A percentile compares a stretch with the other conserved stretches of the same genome.
Conservation (phyloP, 2,329 filamentous ascomycete genomes). For the Epichloe glyceriae region DNA sequence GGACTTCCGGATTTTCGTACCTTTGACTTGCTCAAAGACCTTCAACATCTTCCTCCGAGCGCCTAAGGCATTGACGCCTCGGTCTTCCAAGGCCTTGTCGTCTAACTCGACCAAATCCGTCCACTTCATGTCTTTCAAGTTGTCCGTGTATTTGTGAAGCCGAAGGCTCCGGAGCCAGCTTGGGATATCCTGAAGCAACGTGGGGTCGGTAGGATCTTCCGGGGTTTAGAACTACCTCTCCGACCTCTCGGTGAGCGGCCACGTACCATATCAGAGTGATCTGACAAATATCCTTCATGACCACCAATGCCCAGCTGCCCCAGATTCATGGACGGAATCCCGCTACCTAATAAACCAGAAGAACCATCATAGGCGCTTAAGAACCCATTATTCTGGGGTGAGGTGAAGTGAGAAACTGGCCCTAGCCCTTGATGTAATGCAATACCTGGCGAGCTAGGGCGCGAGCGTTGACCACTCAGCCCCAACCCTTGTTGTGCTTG, state of each 20-base stretch:
- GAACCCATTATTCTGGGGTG: constrained; percentile 90
- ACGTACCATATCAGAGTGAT: constrained; percentile 82
- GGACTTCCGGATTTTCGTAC: constrained; percentile 24
- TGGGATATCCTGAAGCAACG: constrained; percentile 85
- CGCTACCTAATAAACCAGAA: constrained; percentile 56
- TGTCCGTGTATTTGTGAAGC: constrained; percentile 97
- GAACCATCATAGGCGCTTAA: constrained; percentile 72
- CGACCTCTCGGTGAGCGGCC: constrained; percentile 87
- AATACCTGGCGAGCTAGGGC: constrained; percentile 79
- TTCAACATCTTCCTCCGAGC: constrained; percentile 97
- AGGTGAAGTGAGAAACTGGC: constrained; percentile 58
- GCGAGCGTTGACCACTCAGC: constrained; percentile 62
- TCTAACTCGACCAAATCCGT: constrained; percentile 83
- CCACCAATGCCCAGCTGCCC: constrained; percentile 56
- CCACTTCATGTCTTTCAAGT: constrained; percentile 96
- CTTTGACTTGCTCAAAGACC: constrained; percentile 94
- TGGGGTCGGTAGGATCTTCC: constrained; percentile 89
- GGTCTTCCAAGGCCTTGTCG: constrained; percentile 82
- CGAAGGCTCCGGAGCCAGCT: constrained; percentile 89
- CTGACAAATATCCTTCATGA: constrained; percentile 80
- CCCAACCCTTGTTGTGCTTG: constrained; percentile 53
- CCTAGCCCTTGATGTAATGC: constrained; percentile 59
- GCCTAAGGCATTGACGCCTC: constrained; percentile 88
- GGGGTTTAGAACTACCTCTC: constrained; percentile 94
- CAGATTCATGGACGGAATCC: constrained; percentile 58